Percentiles rank a stretch among this genome's conserved stretches.
Conservation (phyloP, 2,329 filamentous ascomycete species). For the Phialocephala subalpina region DNA sequence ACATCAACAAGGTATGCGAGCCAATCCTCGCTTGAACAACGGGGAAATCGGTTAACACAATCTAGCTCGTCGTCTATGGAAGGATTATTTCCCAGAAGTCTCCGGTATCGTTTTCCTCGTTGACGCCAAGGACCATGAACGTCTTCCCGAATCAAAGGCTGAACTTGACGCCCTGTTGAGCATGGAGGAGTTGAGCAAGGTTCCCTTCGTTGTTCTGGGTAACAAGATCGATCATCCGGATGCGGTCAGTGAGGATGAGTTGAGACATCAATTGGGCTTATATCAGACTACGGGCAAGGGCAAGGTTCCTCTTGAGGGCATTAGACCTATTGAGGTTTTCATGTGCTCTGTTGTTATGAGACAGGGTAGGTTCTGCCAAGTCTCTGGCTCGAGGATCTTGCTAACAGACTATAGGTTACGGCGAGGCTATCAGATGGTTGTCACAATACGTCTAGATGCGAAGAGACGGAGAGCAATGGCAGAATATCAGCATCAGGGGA, state of each 20-base stretch:
- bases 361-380: slow-evolving; percentile 68
- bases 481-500: slow-evolving; percentile 14
- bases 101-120: slow-evolving; percentile 97
- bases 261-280: slow-evolving; percentile 88
- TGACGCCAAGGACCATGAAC: slow-evolving; percentile 96
- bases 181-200: slow-evolving; percentile 97
- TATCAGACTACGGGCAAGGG: slow-evolving; percentile 98
- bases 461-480: slow-evolving; percentile 3
- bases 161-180: slow-evolving; percentile 94
- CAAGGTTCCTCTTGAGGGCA: slow-evolving; percentile 90
- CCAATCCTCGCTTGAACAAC: neutral
- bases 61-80: slow-evolving; percentile 89
- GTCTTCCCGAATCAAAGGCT: slow-evolving; percentile 92
- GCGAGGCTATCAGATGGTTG: slow-evolving; percentile 90
- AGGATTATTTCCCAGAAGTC: slow-evolving; percentile 96
- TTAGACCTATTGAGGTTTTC: slow-evolving; percentile 95
- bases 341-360: slow-evolving; percentile 99
- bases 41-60: slow-evolving; percentile 25
- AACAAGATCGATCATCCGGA: slow-evolving; percentile 99
- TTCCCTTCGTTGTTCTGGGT: slow-evolving; percentile 93
- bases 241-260: slow-evolving; percentile 93
- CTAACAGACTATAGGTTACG: slow-evolving; percentile 67
- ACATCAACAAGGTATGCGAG: slow-evolving; percentile 81
- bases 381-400: slow-evolving; percentile 20
- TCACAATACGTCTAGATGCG: slow-evolving; percentile 83